A percentile compares a stretch with the other conserved stretches of the same genome.
Conservation (phyloP, 768 basidiomycete species). For the Scleroderma citrinum region DNA sequence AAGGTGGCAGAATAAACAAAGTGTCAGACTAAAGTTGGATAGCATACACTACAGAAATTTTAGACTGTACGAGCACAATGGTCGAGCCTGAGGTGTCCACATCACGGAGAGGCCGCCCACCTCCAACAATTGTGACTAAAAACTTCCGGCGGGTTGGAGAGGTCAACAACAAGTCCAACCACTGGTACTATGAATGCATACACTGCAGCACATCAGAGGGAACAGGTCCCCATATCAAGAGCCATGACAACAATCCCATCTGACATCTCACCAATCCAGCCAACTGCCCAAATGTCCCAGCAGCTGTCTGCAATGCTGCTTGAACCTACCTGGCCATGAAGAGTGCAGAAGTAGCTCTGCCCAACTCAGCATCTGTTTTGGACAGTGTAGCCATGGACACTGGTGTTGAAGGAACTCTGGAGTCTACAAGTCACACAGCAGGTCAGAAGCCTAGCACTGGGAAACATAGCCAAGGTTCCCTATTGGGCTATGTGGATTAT, state of each 20-base stretch:
- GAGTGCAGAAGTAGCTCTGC: background rate
- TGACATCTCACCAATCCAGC: constrained; percentile 3
- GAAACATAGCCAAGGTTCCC: background rate
- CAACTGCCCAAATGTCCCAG: background rate
- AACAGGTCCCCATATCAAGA: constrained; percentile 3
- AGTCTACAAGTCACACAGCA: too few species aligned
- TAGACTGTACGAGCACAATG: background rate
- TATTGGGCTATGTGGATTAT: background rate
- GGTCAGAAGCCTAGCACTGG: background rate
- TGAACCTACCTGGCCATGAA: background rate
- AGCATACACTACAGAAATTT: background rate
- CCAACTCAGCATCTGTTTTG: too few species aligned
- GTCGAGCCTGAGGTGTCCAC: background rate
- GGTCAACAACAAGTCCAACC: constrained; percentile 4
- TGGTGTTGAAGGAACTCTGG: too few species aligned
- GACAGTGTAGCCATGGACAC: too few species aligned
- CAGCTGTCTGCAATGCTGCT: background rate
- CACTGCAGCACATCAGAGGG: constrained; percentile 4
- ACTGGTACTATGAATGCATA: constrained; percentile 8
- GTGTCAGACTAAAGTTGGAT: background rate
- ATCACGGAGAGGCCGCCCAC: background rate
- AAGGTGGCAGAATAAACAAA: constrained; percentile 6
- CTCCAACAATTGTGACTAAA: background rate
- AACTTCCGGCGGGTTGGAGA: background rate
- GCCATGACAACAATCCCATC: constrained; percentile 8